Conservation (phyloP, 2,329 filamentous ascomycete species). For the Nothophoma quercina region DNA sequence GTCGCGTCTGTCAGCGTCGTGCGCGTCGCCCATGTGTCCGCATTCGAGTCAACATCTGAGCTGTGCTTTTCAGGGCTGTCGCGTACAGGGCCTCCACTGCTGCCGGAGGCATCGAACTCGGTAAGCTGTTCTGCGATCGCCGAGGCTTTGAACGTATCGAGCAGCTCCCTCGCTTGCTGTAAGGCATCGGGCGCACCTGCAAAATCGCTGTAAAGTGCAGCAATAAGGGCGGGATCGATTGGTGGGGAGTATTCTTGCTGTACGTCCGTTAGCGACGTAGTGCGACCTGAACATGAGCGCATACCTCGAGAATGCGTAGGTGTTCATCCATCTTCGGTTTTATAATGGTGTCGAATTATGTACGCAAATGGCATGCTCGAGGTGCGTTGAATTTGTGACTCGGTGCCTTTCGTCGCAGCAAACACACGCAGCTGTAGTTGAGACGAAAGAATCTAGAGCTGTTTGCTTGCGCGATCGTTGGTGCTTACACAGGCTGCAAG, state of each 20-base stretch:
- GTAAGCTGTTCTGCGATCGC: conserved; percentile 73
- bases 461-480: background rate
- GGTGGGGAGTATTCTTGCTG: conserved; percentile 76
- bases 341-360: conserved; percentile 34
- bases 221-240: conserved; percentile 79
- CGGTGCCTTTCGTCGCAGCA: background rate
- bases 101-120: conserved; percentile 80
- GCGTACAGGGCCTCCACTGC: conserved; percentile 56
- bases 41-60: conserved; percentile 44
- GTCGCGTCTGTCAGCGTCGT: conserved; percentile 61
- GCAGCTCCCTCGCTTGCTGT: conserved; percentile 62
- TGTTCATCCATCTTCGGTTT: conserved; percentile 47
- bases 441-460: background rate
- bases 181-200: conserved; percentile 64
- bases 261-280: conserved; percentile 20
- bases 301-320: conserved; percentile 43
- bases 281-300: conserved; percentile 11
- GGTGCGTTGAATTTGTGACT: background rate
- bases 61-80: conserved; percentile 27
- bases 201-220: conserved; percentile 78
- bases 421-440: background rate
- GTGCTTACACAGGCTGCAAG: background rate
- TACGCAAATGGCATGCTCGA: conserved; percentile 39
- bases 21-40: conserved; percentile 48
- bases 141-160: conserved; percentile 71